Conservation (phyloP, 805 yeast species). For the Wickerhamomyces canadensis region DNA sequence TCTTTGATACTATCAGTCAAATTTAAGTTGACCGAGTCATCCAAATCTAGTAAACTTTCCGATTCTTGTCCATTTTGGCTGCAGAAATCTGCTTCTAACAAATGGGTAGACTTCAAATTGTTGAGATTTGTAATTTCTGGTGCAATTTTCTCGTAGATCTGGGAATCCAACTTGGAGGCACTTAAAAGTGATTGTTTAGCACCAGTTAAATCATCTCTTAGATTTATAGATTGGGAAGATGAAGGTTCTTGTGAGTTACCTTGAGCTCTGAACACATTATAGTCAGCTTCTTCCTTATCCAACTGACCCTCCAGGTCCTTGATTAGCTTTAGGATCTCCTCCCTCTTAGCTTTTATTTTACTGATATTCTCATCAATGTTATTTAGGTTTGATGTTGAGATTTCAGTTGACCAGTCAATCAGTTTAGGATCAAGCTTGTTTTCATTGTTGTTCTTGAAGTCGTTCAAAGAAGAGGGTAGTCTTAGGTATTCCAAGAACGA, state of each 20-base stretch:
- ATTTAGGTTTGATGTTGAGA: constrained; percentile 23
- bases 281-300: constrained; percentile 31
- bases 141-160: constrained; percentile 43
- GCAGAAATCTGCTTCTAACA: constrained; percentile 20
- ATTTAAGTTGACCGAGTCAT: constrained; percentile 35
- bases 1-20: constrained; percentile 35
- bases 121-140: constrained; percentile 37
- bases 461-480: constrained; percentile 60
- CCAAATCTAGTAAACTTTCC: constrained; percentile 63
- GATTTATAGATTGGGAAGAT: constrained; percentile 29
- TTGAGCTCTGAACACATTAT: constrained; percentile 27
- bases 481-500: constrained; percentile 79
- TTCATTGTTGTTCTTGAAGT: constrained; percentile 34
- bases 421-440: constrained; percentile 27
- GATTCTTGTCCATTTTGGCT: constrained; percentile 23
- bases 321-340: constrained; percentile 32
- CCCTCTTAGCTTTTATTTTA: constrained; percentile 27
- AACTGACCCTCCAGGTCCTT: constrained; percentile 30
- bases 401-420: constrained; percentile 22
- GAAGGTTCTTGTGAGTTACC: constrained; percentile 30
- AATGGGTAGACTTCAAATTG: constrained; percentile 39
- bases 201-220: constrained; percentile 52
- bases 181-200: constrained; percentile 56
- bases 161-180: constrained; percentile 55
- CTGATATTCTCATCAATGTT: constrained; percentile 27